A percentile compares a stretch with the other conserved stretches of the same genome.
phyloP scores from a whole-genome alignment of 2,329 filamentous ascomycete genomes.

The Diaporthe aspalathi region DNA sequence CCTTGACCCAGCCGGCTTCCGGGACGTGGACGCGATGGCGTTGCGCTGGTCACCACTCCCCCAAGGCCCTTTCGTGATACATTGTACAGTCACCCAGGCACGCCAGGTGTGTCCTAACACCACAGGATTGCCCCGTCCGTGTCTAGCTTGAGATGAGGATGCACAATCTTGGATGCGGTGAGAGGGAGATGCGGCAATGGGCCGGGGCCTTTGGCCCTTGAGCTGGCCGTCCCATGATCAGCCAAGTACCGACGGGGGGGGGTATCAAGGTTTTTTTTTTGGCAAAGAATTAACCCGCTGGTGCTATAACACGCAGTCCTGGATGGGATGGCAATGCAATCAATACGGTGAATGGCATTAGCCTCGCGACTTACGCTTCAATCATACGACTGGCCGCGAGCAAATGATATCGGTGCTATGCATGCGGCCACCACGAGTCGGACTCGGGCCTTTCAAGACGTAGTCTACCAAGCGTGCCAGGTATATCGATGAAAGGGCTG shows the following conservation, averaged over 20 bases:
- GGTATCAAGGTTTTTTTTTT: neutral
- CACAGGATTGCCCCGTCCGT: neutral
- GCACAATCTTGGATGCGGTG: neutral
- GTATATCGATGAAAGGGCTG: neutral
- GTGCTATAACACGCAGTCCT: neutral
- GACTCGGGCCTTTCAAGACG: constrained; percentile 20
- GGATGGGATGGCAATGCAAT: constrained; percentile 15
- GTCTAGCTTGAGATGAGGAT: neutral
- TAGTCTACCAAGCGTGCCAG: neutral
- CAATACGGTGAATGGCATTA: constrained; percentile 5
- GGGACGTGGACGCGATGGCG: constrained; percentile 16
- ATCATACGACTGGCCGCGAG: constrained; percentile 21
- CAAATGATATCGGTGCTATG: constrained; percentile 20
- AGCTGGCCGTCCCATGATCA: neutral
- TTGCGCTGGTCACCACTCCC: neutral
- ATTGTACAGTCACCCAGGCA: no score
- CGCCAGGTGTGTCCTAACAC: neutral
- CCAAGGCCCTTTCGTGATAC: neutral
- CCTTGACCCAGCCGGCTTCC: constrained; percentile 13
- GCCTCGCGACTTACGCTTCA: constrained; percentile 1
- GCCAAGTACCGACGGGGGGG: neutral
- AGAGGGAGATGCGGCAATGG: neutral
- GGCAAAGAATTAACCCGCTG: neutral
- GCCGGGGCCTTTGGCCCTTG: neutral
- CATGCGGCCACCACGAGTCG: constrained; percentile 15